Evolutionary conservation across 2,329 filamentous ascomycete species (phyloP).

Genomic region (Cordyceps fumosorosea): DNA sequence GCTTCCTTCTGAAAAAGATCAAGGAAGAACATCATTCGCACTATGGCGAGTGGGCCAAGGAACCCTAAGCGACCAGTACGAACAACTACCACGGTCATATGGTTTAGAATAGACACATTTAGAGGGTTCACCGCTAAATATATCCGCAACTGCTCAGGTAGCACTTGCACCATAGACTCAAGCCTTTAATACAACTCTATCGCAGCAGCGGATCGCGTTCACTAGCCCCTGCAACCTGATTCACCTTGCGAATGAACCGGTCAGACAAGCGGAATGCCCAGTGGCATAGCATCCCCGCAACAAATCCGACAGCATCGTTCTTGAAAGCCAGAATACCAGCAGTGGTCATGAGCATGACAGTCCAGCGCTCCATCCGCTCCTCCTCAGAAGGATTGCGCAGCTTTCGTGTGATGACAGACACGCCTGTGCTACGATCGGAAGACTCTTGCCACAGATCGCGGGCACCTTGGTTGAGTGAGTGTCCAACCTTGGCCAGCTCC

Average conservation of each 20-base stretch:
- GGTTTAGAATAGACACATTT: neutral
- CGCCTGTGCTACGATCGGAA: constrained; percentile 30
- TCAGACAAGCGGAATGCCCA: constrained; percentile 53
- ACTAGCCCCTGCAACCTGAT: constrained; percentile 15
- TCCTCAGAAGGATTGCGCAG: constrained; percentile 53
- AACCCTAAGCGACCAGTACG: constrained; percentile 3
- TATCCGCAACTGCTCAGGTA: neutral
- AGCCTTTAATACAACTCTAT: constrained; percentile 13
- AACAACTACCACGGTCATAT: neutral
- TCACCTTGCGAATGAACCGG: constrained; percentile 33
- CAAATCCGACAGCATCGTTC: constrained; percentile 84
- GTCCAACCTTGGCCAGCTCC: constrained; percentile 79
- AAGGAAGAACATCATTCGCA: constrained; percentile 23
- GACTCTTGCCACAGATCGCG: constrained; percentile 53
- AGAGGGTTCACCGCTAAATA: neutral
- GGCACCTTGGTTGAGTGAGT: constrained; percentile 70
- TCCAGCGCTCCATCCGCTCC: constrained; percentile 72
- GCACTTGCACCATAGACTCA: constrained; percentile 1
- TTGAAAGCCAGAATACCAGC: constrained; percentile 77
- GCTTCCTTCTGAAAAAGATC: constrained; percentile 25
- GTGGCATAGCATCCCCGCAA: constrained; percentile 75
- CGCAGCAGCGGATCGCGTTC: constrained; percentile 27
- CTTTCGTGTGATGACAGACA: constrained; percentile 29
- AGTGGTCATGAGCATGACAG: constrained; percentile 83
- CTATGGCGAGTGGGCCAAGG: constrained; percentile 18